Base-by-base conservation (phyloP, 768 basidiomycete genomes). In the Cytidiella melzeri region DNA sequence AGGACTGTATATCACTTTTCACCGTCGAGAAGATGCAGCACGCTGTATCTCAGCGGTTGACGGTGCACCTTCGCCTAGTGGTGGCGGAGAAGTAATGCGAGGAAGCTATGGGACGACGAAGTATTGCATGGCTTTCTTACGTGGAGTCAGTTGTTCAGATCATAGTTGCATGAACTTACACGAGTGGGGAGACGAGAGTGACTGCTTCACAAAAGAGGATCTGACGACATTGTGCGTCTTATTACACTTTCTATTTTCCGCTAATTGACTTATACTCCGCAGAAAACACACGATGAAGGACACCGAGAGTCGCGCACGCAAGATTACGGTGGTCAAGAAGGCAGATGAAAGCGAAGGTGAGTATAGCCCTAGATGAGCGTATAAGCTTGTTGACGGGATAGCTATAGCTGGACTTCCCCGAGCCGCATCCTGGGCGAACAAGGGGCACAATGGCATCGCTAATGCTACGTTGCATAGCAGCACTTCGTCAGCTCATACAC, bases 141-240 rank as follows among this genome's bases (percentile, higher is more conserved):
- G 94, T 37, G 83, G 90, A 18, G 76, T 79, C 28, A 75, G 76
- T 52, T 99, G 96, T 67, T 77, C 83, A 50, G 92, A 92, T 60
- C 85, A 88, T 58, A 83, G 79, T 55, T 99, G 96, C 67, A 86
- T 94, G 83, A 88, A 90, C 64, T 70, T 94, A 39, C 96, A 99
- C 63, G 96, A 98, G 65, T 96, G 92, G 91, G 96, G 94, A 27
- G 96, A 97, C 53, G 95, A 98, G 68, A 88, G 92, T 48, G 96
- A 99, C 66, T 94, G 91, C 61, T 94, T 96, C 63, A 93, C 94
- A 1, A 94, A 94, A 69, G 93, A 97, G 64, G 95, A 98, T 67
- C 72, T 95, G 50, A 87, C 92, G 21, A 95, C 93, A 0, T 69
- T 94, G 92, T 95, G 62, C 41, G 81, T 75, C 2, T 46, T 55